phyloP scores from a whole-genome alignment of 768 basidiomycete species.

The Mycena belliarum region DNA sequence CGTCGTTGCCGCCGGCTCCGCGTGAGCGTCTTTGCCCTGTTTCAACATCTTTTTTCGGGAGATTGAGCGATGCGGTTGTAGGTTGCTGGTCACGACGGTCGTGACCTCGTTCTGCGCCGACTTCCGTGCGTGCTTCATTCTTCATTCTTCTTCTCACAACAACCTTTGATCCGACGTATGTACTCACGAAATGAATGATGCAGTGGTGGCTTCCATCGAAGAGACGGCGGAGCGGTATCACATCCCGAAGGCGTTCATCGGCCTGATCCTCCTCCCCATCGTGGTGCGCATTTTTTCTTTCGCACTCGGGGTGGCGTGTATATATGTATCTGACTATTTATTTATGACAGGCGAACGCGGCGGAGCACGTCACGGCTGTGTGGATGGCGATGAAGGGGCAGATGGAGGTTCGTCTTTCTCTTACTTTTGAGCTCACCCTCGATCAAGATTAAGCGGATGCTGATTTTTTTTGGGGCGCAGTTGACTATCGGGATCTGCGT shows the following conservation, averaged over 20 bases:
- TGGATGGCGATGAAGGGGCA: conserved; percentile 84
- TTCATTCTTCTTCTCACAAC: neutral
- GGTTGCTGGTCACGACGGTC: conserved; percentile 74
- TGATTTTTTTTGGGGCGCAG: conserved; percentile 36
- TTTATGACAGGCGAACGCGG: conserved; percentile 64
- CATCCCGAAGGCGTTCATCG: conserved; percentile 85
- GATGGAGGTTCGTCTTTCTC: conserved; percentile 41
- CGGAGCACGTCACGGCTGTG: conserved; percentile 83
- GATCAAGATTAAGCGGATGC: too few species aligned
- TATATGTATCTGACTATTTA: neutral
- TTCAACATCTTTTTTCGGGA: too few species aligned
- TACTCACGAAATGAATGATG: too few species aligned
- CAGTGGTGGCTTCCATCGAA: conserved; percentile 90
- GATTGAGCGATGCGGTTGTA: conserved; percentile 28
- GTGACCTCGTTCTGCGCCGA: conserved; percentile 90
- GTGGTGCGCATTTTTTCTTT: conserved; percentile 54
- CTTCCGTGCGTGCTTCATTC: conserved; percentile 53
- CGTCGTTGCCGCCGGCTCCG: conserved; percentile 58
- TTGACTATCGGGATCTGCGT: conserved; percentile 76
- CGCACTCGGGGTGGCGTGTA: too few species aligned
- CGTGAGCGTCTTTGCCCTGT: conserved; percentile 49
- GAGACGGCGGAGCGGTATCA: conserved; percentile 80
- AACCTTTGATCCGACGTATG: too few species aligned
- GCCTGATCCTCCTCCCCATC: conserved; percentile 83
- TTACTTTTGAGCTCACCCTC: too few species aligned